Evolutionary conservation across 257 asterid species (phyloP), one percentile per base, ranked within the genome.

Genomic region (Nyctanthes arbortristis): DNA sequence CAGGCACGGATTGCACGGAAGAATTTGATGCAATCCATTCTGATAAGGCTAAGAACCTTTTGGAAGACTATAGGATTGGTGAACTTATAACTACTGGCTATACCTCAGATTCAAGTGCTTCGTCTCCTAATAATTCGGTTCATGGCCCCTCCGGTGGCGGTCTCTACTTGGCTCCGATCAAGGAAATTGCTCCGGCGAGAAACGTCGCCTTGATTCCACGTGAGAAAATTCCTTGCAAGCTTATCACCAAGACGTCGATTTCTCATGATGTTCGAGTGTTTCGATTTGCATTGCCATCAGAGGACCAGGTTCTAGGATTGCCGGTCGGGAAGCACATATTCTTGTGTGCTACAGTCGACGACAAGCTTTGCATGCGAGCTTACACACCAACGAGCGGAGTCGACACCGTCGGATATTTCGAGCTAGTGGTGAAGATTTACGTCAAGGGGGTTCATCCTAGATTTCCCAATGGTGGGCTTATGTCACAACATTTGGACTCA

Each of bases 1-100:
- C 96, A 1, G 97, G 97, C 73, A 87, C 96, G 1, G 99, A 93
- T 32, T 89, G 96, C 68, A 93, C 99, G 0, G 99, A 93, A 61
- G 99, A 93, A n/a, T 93, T 93, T 65, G 96, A 93, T 3, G 96
- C 94, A 20, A 93, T 93, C 25, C 99, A 93, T 37, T 91, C 97
- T 4, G 89, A 83, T 35, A 91, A 87, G 72, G 99, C 96, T 0
- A 87, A 88, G 76, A 84, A 83, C 7, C 39, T 93, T 43, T 76
- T 93, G 3, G 96, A 93, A 58, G 96, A 83, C 0, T 93, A 85
- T 55, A 69, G 96, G 20, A 82, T 93, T 60, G 99, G 99, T 0
- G 96, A 93, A 68, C 68, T 93, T 32, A 77, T 86, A 65, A 89
- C 89, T 4, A 83, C 96, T 0, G 97, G 89, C 24, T 81, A 89